Base-by-base conservation (phyloP, 192 early-diverging fungal genomes). In the Backusella luteola region DNA sequence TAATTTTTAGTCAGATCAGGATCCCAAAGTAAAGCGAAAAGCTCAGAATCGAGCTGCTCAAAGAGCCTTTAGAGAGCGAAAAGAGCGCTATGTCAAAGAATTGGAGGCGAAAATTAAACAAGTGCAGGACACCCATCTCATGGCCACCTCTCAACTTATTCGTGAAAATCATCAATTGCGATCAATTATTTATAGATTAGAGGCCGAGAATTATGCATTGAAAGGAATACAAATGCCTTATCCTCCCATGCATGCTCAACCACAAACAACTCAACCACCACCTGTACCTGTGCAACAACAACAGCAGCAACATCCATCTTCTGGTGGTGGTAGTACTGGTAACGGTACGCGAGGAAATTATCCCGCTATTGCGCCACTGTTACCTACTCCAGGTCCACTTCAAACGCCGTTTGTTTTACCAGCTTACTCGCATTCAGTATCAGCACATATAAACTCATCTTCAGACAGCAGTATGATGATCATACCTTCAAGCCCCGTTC, bases 1-100 rank as follows among this genome's bases (percentile, higher is more conserved):
- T 75, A 0, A 17, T 42, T 66, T 23, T 17, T 41, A 79, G 73
- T 68, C 74, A 34, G 80, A 81, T 59, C 70, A 74, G 53, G 82
- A 84, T 41, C 69, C 74, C 6, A 84, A 80, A 49, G 56, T 73
- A 49, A 84, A 84, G 19, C 72, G 82, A 12, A 84, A 84, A 29
- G 78, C 76, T 3, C 82, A 84, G 52, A 84, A 84, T 39, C 34
- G 82, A 36, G 73, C 76, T 21, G 82, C 82, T 53, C 82, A 84
- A 73, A 66, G 82, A 38, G 80, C 80, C 0, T 81, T 81, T 32
- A 67, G 96, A 70, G 94, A 97, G 77, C 91, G 96, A 69, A 94
- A 93, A 76, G 91, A 95, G 76, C 89, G 89, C 69, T 94, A 97
- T 78, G 90, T 96, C 19, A 90, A 92, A 80, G 86, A 90, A 19